Evolutionary conservation across 352 stramenopile species (phyloP).

Genomic region (Globisporangium alternatum): DNA sequence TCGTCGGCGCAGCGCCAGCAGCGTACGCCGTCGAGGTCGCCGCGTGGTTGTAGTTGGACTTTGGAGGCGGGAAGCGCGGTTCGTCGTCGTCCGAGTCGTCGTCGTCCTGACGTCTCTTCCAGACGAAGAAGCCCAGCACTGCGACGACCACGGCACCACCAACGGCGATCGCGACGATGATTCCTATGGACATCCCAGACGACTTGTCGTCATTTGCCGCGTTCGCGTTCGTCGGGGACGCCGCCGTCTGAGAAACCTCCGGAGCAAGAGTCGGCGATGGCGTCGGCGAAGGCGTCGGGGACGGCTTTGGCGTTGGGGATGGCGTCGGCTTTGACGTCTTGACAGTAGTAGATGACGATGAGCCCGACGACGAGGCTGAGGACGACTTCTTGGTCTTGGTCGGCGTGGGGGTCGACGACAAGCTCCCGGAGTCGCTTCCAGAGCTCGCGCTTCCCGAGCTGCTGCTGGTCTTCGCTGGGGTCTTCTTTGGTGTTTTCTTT

Average conservation of each 20-base stretch:
- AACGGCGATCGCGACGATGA: conserved; percentile 50
- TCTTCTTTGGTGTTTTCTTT: conserved; percentile 24
- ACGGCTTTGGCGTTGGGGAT: conserved; percentile 27
- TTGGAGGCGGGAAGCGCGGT: conserved; percentile 15
- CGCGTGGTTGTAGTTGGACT: conserved; percentile 19
- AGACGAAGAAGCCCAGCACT: conserved; percentile 55
- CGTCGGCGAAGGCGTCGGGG: conserved; percentile 20
- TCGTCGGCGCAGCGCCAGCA: conserved; percentile 18
- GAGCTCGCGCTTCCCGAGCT: conserved; percentile 18
- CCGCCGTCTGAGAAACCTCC: conserved; percentile 16
- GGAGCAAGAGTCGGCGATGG: conserved; percentile 13
- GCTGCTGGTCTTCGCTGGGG: conserved; percentile 14
- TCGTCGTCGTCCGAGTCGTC: conserved; percentile 65
- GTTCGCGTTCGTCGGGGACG: conserved; percentile 31
- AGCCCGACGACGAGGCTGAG: no score
- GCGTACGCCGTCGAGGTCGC: conserved; percentile 17
- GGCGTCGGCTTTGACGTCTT: conserved; percentile 26
- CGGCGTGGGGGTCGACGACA: conserved; percentile 1
- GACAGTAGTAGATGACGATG: conserved; percentile 16
- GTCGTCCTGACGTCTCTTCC: conserved; percentile 52
- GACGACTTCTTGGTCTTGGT: conserved; percentile 10
- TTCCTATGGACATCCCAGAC: conserved; percentile 30
- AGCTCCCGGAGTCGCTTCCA: conserved; percentile 25
- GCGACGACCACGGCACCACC: conserved; percentile 40
- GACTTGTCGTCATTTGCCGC: conserved; percentile 22